phyloP scores from a whole-genome alignment of 345 rosid genomes.

The Eucalyptus grandis region DNA sequence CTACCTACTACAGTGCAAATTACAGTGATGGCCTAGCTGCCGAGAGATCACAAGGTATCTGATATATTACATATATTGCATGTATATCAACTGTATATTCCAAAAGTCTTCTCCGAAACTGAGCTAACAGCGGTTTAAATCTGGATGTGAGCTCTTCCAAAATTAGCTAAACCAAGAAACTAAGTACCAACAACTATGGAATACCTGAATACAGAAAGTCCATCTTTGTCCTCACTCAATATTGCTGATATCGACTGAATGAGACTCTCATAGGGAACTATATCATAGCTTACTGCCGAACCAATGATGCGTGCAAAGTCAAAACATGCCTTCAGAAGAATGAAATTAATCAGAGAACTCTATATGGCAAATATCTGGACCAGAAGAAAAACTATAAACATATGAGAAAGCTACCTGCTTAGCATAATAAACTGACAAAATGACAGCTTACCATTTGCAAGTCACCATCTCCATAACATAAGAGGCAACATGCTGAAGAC shows the following conservation, averaged over 20 bases:
- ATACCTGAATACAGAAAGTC: conserved; percentile 72
- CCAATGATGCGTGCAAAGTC: conserved; percentile 68
- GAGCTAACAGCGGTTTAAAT: background rate
- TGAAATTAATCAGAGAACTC: conserved; percentile 33
- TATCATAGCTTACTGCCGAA: conserved; percentile 50
- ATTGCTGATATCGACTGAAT: conserved; percentile 63
- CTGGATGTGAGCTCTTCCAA: background rate
- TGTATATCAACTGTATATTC: background rate
- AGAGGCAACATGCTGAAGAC: conserved; percentile 56
- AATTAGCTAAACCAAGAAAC: background rate
- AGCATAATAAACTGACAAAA: background rate
- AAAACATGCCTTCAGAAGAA: conserved; percentile 83
- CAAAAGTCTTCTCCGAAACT: background rate
- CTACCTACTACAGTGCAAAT: background rate
- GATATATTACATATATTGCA: background rate
- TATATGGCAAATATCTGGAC: background rate
- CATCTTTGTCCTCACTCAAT: conserved; percentile 59
- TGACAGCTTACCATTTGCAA: conserved; percentile 62
- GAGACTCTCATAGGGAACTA: conserved; percentile 58
- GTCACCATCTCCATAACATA: conserved; percentile 69
- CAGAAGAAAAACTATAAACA: conserved; percentile 4
- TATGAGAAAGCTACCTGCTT: background rate
- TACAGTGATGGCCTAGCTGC: background rate
- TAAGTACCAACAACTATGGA: background rate
- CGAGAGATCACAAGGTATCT: background rate